Evolutionary conservation across 2,329 filamentous ascomycete genomes (phyloP), one percentile per base, ranked within the genome.

Genomic region (Penicillium brasilianum): DNA sequence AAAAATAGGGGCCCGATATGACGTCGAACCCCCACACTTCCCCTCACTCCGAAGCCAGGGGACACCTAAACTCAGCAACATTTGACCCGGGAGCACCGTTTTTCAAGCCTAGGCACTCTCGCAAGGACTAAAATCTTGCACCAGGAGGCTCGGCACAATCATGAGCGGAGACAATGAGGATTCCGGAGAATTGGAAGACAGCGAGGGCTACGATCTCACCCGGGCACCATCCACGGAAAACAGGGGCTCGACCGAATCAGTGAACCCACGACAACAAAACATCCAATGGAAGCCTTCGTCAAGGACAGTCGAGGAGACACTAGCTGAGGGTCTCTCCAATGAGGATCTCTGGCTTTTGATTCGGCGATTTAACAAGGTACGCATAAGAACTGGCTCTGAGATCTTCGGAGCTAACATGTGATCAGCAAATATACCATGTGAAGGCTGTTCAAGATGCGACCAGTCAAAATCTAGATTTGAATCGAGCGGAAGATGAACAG

Each of bases 401-500:
- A 18, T 25, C 14, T 11, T 14, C 16, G 37, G 30, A 28, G n/a
- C 58, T 66, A 55, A 69, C 59, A 72, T 79, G 67, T 77, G 62
- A 36, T n/a, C 54, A 84, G 85, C 85, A 88, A 85, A 85, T 87
- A 75, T 87, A 87, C 72, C 84, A 87, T 77, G 90, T 95, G 68
- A 92, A 90, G 72, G 86, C 89, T 30, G 85, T 88, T 20, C 76
- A 82, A 1, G 75, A 82, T 49, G 74, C 84, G 3, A 82, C 85
- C 1, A 84, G 89, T 1, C 89, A 88, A 3, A 86, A 88, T 22
- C 78, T 96, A 43, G 92, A 96, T 73, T 83, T 96, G 60, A 92
- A 93, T 68, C 89, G 92, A 57, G 88, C 90, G 4, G 89, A 93
- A 22, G 87, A 93, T 57, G 91, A 95, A 65, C 89, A 92, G 56